These are phyloP conservation scores for Perilla frutescens DNA, from an alignment of 257 asterid genomes.

Conservation along the genomic window DNA sequence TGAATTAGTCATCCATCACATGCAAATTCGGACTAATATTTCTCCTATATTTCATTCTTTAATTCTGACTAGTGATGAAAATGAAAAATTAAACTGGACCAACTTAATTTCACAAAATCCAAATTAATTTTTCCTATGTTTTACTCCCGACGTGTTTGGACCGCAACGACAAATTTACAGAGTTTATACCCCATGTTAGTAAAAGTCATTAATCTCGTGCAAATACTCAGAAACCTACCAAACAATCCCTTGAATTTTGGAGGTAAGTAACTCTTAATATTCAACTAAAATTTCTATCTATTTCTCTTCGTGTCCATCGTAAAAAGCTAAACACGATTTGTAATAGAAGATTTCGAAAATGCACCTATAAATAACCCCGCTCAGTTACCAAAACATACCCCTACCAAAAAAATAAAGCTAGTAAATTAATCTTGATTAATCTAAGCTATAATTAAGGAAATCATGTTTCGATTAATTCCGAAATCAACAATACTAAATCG, in stretches of 20 bases:
- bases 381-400: too few relatives aligned
- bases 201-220: not conserved
- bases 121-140: not conserved
- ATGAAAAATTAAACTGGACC: not conserved
- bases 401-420: not conserved
- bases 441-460: not conserved
- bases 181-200: not conserved
- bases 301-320: too few relatives aligned
- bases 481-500: constrained; percentile 31
- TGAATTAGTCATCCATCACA: not conserved
- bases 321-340: not conserved
- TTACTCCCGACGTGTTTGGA: not conserved
- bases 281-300: too few relatives aligned
- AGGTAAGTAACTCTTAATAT: too few relatives aligned
- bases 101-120: not conserved
- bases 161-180: not conserved
- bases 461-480: constrained; percentile 35
- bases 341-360: not conserved
- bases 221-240: not conserved
- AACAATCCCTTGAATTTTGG: not conserved
- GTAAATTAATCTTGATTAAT: too few relatives aligned
- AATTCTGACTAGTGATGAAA: not conserved
- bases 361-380: not conserved
- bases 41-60: not conserved
- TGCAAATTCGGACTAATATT: not conserved